Evolutionary conservation across 768 basidiomycete genomes (phyloP), one percentile per base, ranked within the genome.

Genomic region (Boletus subparvulus): DNA sequence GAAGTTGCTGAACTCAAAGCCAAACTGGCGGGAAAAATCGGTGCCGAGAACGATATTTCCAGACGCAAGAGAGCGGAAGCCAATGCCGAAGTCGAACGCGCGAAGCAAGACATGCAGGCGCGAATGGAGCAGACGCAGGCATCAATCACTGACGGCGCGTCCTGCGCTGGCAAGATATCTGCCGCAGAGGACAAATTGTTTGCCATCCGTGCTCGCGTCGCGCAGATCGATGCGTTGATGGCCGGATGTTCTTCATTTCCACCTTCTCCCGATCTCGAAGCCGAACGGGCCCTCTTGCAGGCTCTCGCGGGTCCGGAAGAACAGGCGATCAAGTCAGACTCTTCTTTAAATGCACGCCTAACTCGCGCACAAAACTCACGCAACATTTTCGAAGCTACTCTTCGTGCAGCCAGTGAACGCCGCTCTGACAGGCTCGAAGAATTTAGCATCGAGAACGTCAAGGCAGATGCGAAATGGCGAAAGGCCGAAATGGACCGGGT

Each of bases 1-100:
- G 88, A 94, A 73, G 88, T 98, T 56, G 82, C 84, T 30, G 87
- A 90, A 65, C 84, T 98, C 61, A 94, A 95, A 74, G 84, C 85
- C 47, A 91, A 90, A 73, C 78, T 97, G 40, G 83, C 88, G 5
- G 90, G 86, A 3, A 88, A 88, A 74, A 75, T 82, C 54, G 75
- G 74, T 45, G 65, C 79, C 14, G 89, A 92, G 70, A 80, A 73
- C 32, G 88, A 88, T 4, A 78, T 86, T 41, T 69, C 78, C 68
- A 80, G 80, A 60, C 81, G 92, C 62, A 87, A 83, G 77, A 84
- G 79, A 66, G 73, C 75, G n/a, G 90, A 92, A 70, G 86, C 87
- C 6, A 79, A 73, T 36, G 78, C 80, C 13, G 92, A 93, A 70
- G 83, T 90, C 32, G 88, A 91, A 59, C 77, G 86, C 52, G 83